phyloP scores from a whole-genome alignment of 2,329 filamentous ascomycete genomes.

The Venturia pyrina region DNA sequence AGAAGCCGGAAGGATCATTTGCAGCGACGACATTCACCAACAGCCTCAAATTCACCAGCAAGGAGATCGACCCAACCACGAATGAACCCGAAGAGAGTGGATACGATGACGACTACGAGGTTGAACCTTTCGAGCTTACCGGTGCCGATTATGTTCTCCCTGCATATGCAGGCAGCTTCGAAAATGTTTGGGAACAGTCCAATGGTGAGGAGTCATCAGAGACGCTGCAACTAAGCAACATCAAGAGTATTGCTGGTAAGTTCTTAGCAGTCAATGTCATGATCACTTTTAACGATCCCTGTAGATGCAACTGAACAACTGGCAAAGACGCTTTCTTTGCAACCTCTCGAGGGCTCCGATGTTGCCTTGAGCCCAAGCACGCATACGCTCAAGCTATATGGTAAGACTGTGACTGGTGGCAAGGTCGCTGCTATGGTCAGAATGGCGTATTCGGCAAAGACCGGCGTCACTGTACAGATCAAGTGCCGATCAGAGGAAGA shows the following conservation, averaged over 20 bases:
- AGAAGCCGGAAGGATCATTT: constrained; percentile 69
- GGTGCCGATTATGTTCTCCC: constrained; percentile 93
- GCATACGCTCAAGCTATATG: constrained; percentile 89
- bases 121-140: constrained; percentile 81
- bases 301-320: constrained; percentile 88
- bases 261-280: constrained; percentile 16
- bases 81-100: constrained; percentile 82
- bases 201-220: constrained; percentile 84
- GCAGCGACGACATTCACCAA: constrained; percentile 80
- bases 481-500: constrained; percentile 87
- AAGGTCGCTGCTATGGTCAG: constrained; percentile 77
- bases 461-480: constrained; percentile 92
- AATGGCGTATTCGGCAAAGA: constrained; percentile 90
- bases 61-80: constrained; percentile 94
- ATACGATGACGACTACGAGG: constrained; percentile 96
- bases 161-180: constrained; percentile 89
- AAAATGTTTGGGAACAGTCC: constrained; percentile 89
- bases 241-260: constrained; percentile 88
- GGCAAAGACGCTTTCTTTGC: constrained; percentile 74
- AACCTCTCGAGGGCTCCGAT: constrained; percentile 89
- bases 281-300: background rate
- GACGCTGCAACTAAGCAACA: constrained; percentile 75
- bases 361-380: constrained; percentile 80
- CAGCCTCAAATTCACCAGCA: constrained; percentile 90
- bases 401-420: constrained; percentile 87